These are phyloP conservation scores for Trametes maxima DNA, from an alignment of 768 basidiomycete genomes.

Conservation along the genomic window DNA sequence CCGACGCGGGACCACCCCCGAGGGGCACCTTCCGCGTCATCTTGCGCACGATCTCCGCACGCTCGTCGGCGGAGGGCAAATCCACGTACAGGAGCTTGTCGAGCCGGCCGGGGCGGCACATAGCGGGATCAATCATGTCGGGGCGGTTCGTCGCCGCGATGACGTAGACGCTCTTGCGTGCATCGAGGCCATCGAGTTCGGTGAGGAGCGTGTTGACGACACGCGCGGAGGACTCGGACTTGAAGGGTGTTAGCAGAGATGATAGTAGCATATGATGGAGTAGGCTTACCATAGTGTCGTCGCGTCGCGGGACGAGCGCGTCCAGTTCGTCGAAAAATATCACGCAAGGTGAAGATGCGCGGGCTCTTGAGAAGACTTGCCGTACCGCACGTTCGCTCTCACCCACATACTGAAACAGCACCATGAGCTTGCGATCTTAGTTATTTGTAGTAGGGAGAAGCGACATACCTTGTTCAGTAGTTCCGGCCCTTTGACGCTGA, in stretches of 20 bases:
- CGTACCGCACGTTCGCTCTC: conserved; percentile 95
- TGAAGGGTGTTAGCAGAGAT: neutral
- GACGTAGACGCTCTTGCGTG: conserved; percentile 86
- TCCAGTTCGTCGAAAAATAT: conserved; percentile 97
- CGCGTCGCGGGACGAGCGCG: conserved; percentile 86
- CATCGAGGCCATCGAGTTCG: conserved; percentile 90
- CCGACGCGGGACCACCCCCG: conserved; percentile 32
- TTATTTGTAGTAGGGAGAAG: neutral
- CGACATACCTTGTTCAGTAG: conserved; percentile 88
- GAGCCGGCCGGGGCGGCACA: conserved; percentile 94
- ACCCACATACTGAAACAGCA: conserved; percentile 76
- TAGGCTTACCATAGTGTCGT: conserved; percentile 77
- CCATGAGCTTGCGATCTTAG: neutral
- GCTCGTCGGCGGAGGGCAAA: conserved; percentile 71
- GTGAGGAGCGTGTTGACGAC: conserved; percentile 95
- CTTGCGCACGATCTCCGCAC: conserved; percentile 83
- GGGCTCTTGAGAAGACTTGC: conserved; percentile 91
- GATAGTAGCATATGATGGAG: neutral
- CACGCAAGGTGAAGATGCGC: conserved; percentile 92
- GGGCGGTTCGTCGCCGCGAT: conserved; percentile 95
- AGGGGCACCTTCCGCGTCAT: conserved; percentile 74
- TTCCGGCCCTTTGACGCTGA: conserved; percentile 97
- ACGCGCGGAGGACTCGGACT: conserved; percentile 92
- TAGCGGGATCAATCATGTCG: conserved; percentile 97
- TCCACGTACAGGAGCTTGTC: conserved; percentile 96